Evolutionary conservation across 116 monocot genomes (phyloP).

Genomic region (Papilionanthe hybrid): DNA sequence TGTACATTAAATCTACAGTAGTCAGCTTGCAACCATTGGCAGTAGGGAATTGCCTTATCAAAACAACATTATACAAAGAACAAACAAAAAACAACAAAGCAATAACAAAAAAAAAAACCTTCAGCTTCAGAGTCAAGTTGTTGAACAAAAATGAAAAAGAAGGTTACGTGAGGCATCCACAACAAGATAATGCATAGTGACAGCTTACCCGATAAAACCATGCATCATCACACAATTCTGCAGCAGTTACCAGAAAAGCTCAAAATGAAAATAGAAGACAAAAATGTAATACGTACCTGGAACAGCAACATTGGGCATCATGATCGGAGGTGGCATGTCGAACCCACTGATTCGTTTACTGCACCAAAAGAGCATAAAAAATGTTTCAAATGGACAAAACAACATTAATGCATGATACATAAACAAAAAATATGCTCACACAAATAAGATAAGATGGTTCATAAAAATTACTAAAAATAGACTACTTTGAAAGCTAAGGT

Average conservation of each 20-base stretch:
- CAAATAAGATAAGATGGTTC: neutral
- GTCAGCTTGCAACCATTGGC: slow-evolving; percentile 32
- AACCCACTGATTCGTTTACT: slow-evolving; percentile 80
- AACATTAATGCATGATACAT: neutral
- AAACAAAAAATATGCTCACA: neutral
- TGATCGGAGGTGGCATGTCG: slow-evolving; percentile 77
- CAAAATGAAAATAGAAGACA: neutral
- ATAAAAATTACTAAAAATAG: neutral
- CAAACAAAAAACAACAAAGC: slow-evolving; percentile 44
- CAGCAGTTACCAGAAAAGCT: neutral
- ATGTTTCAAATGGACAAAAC: neutral
- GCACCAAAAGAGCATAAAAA: slow-evolving; percentile 5
- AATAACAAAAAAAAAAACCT: slow-evolving; percentile 34
- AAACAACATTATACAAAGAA: slow-evolving; percentile 43
- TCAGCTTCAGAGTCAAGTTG: slow-evolving; percentile 36
- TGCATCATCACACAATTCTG: slow-evolving; percentile 8
- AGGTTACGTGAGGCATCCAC: neutral
- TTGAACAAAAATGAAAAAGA: slow-evolving; percentile 5
- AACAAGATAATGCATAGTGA: neutral
- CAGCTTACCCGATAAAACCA: slow-evolving; percentile 7
- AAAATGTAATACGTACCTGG: slow-evolving; percentile 31
- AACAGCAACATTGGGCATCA: slow-evolving; percentile 33
- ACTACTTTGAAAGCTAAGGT: neutral
- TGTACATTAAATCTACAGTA: slow-evolving; percentile 7
- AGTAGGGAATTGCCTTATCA: slow-evolving; percentile 56